Base-by-base conservation (phyloP, 768 basidiomycete species). In the Phanerochaete carnosa region DNA sequence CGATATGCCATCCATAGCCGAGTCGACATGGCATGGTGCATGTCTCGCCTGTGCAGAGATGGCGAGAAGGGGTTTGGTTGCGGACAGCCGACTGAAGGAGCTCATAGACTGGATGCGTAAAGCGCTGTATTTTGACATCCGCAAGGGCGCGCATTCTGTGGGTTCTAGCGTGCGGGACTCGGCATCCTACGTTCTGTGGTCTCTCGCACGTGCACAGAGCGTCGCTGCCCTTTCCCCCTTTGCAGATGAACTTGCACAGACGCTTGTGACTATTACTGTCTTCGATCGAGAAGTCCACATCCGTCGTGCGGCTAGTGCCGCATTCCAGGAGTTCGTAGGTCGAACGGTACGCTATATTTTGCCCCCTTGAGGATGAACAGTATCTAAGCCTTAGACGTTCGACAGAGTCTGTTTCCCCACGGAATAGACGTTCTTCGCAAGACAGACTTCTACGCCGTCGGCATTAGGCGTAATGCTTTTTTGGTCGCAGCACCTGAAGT, bases 281-380 rank as follows among this genome's bases (percentile, higher is more conserved):
- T 95, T 86, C 70, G 97, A 99, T 76, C 84, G 97, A 32, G 97
- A 99, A 73, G 86, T 98, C 29, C 92, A 94, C 62, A 94, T 99
- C 58, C 83, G 97, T 26, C 79, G 97, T 65, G 96, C 97, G 15
- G 95, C 95, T 13, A 98, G 96, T 73, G 97, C 97, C 19, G 93
- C 95, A 13, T 98, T 93, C 71, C 97, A 99, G 74, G 97, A 99
- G 76, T 89, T 90, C 68, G 97, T 98, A 39, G 97, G 97, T 13
- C 80, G 97, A 70, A 89, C 90, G 77, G 96, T 97, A 69, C 29
- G 51, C 13, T 12, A 3, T 26, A n/a, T 8, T n/a, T 15, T 8
- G 29, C 30, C 51, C 11, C 3, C 33, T 22, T 32, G 11, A 9
- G 39, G 11, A 7, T 43, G 5, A 19, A 4, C 39, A 19, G 6